Evolutionary conservation across 768 basidiomycete species (phyloP).

Genomic region (Tephrocybe sp.): DNA sequence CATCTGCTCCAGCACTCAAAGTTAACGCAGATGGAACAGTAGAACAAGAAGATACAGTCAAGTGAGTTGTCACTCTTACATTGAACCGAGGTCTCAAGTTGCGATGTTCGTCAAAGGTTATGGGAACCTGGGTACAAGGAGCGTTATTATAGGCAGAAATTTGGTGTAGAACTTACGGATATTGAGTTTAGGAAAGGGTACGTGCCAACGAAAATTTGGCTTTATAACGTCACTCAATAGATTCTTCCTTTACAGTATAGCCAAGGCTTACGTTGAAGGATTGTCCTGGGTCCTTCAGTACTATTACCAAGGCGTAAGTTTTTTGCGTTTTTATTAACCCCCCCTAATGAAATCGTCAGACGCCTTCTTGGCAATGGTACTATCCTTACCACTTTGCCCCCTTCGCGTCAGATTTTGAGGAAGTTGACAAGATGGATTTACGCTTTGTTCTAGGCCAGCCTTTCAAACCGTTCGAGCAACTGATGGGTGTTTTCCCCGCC

Average conservation of each 20-base stretch:
- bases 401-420: conserved; percentile 92
- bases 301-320: conserved; percentile 93
- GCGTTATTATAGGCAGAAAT: conserved; percentile 94
- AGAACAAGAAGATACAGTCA: conserved; percentile 90
- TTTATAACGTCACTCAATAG: background rate
- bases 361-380: conserved; percentile 98
- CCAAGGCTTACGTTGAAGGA: conserved; percentile 88
- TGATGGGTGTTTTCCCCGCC: conserved; percentile 98
- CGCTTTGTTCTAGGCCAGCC: conserved; percentile 79
- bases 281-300: conserved; percentile 95
- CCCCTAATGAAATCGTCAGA: no score
- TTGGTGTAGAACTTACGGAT: conserved; percentile 74
- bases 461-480: conserved; percentile 95
- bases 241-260: conserved; percentile 51
- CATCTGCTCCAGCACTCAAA: conserved; percentile 61
- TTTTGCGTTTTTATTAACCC: background rate
- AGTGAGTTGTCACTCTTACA: conserved; percentile 49
- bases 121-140: conserved; percentile 97
- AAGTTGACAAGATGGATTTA: conserved; percentile 77
- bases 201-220: conserved; percentile 23
- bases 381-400: conserved; percentile 99
- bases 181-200: conserved; percentile 72
- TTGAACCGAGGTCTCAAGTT: background rate
- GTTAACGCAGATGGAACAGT: conserved; percentile 92
- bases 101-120: conserved; percentile 49